phyloP scores from a whole-genome alignment of 106 monocot genomes.

The Cymbidium sinense region DNA sequence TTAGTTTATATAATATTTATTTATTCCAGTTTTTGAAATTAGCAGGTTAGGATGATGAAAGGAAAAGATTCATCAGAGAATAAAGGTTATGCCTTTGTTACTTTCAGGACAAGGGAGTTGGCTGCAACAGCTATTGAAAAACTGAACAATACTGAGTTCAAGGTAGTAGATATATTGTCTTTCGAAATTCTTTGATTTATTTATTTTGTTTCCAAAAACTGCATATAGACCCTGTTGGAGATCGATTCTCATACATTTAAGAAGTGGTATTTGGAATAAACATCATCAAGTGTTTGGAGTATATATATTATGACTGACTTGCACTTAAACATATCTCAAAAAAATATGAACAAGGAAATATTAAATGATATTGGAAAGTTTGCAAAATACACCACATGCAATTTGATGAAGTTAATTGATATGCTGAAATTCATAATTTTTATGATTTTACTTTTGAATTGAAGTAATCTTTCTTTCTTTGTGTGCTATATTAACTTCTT shows the following conservation, averaged over 20 bases:
- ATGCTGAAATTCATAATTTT: no score
- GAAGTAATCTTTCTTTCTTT: neutral
- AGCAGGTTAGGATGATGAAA: slow-evolving; percentile 59
- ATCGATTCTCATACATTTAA: neutral
- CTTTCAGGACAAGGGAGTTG: slow-evolving; percentile 42
- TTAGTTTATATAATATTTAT: neutral
- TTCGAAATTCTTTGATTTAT: neutral
- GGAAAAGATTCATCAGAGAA: slow-evolving; percentile 27
- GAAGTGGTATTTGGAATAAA: neutral
- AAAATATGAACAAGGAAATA: neutral
- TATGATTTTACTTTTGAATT: neutral
- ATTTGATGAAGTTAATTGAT: neutral
- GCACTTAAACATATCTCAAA: neutral
- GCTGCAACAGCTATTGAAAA: slow-evolving; percentile 26
- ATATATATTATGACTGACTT: neutral
- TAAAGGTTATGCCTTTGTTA: slow-evolving; percentile 62
- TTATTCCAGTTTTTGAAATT: neutral
- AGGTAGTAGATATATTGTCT: slow-evolving; percentile 11
- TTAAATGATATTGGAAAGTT: neutral
- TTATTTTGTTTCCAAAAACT: neutral
- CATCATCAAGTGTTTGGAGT: neutral
- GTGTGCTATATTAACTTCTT: neutral
- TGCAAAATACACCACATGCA: neutral
- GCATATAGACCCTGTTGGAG: neutral
- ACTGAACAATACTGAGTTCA: slow-evolving; percentile 34